A percentile compares a stretch with the other conserved stretches of the same genome.
These are phyloP conservation scores for Beauveria sp. DNA, from an alignment of 2,329 filamentous ascomycete genomes.

Conservation along the genomic window DNA sequence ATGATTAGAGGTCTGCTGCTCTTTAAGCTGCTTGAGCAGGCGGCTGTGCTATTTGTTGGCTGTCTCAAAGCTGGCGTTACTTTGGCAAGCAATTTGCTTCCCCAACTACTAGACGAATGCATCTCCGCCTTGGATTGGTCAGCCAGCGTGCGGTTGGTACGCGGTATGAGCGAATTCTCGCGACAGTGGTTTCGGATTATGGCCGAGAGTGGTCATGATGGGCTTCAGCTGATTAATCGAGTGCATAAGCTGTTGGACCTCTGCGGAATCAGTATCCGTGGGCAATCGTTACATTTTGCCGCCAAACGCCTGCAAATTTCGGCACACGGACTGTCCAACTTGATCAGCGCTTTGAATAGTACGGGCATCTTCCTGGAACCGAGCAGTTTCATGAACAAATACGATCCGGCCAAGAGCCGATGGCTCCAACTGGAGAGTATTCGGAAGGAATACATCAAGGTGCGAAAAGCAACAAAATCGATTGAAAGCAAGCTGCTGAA, in stretches of 20 bases:
- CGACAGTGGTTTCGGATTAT: conserved; percentile 22
- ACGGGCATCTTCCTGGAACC: not conserved
- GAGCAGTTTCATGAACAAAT: not conserved
- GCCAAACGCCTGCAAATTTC: conserved; percentile 21
- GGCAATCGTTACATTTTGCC: not conserved
- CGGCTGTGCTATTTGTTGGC: conserved; percentile 33
- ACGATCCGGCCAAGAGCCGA: conserved; percentile 16
- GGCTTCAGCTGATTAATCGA: conserved; percentile 23
- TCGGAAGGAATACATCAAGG: conserved; percentile 24
- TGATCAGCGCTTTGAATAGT: not conserved
- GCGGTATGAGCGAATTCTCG: conserved; percentile 19
- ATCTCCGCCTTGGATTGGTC: conserved; percentile 34
- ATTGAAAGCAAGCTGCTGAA: conserved; percentile 30
- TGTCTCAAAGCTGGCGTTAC: conserved; percentile 29
- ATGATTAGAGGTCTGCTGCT: conserved; percentile 42
- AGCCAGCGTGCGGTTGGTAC: conserved; percentile 24
- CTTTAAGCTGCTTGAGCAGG: conserved; percentile 37
- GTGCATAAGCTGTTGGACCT: conserved; percentile 29
- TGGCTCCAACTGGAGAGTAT: conserved; percentile 28
- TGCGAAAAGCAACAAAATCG: conserved; percentile 22
- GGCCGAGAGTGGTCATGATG: conserved; percentile 16
- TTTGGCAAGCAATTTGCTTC: conserved; percentile 24
- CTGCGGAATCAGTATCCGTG: conserved; percentile 22
- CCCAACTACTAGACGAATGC: conserved; percentile 34
- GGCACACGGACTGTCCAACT: conserved; percentile 11